phyloP scores from a whole-genome alignment of 148 eudicot species.

The Camellia sinensis region DNA sequence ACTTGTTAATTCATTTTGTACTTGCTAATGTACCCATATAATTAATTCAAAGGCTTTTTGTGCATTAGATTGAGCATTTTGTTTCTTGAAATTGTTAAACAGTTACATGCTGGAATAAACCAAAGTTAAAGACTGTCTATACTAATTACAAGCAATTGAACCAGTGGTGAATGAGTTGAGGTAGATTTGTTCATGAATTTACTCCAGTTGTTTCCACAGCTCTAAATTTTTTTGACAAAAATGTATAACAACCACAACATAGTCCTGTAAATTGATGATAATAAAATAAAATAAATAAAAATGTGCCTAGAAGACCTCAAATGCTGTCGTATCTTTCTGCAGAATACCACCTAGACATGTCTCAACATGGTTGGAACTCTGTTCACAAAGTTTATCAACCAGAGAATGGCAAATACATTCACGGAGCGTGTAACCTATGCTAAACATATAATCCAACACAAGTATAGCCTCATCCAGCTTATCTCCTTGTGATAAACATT shows the following conservation, averaged over 20 bases:
- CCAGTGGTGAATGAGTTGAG: too few species aligned
- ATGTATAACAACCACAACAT: background rate
- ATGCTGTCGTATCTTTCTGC: conserved; percentile 5
- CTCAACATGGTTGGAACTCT: conserved; percentile 25
- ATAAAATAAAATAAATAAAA: background rate
- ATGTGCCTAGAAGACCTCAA: background rate
- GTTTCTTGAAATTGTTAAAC: too few species aligned
- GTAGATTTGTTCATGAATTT: too few species aligned
- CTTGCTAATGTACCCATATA: too few species aligned
- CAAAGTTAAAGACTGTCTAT: too few species aligned
- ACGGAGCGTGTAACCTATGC: conserved; percentile 37
- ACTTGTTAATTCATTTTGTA: too few species aligned
- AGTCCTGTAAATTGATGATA: background rate
- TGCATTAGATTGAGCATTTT: too few species aligned
- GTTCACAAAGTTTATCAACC: conserved; percentile 40
- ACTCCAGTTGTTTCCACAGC: too few species aligned
- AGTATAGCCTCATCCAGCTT: conserved; percentile 46
- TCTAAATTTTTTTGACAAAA: too few species aligned
- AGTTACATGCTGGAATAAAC: too few species aligned
- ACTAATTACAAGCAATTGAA: too few species aligned
- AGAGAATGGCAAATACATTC: conserved; percentile 25
- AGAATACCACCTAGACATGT: conserved; percentile 22
- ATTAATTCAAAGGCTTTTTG: too few species aligned
- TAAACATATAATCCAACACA: conserved; percentile 43
- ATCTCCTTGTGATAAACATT: conserved; percentile 35